Percentiles rank a stretch among this genome's conserved stretches.
phyloP scores from a whole-genome alignment of 768 basidiomycete genomes.

The Panaeolus papilionaceus region DNA sequence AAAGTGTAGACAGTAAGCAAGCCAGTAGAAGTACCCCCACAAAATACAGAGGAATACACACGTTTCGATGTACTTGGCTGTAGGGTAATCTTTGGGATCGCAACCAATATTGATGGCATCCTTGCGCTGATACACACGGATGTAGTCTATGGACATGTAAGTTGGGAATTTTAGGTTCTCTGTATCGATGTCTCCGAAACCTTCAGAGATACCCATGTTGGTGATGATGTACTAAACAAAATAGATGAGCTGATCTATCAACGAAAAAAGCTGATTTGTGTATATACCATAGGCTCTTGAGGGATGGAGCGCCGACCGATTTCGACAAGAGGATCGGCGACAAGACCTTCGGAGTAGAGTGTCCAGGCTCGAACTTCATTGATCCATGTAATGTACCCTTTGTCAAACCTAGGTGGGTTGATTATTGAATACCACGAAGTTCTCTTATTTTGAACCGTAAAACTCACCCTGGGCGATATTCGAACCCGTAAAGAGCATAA shows the following conservation, averaged over 20 bases:
- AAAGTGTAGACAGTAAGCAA: neutral
- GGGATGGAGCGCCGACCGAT: constrained; percentile 62
- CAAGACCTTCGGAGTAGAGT: constrained; percentile 54
- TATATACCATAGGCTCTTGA: constrained; percentile 68
- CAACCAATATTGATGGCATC: constrained; percentile 60
- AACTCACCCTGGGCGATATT: constrained; percentile 54
- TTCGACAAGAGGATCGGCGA: constrained; percentile 51
- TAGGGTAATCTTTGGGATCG: constrained; percentile 74
- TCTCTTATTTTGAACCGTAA: neutral
- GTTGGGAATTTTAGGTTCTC: constrained; percentile 55
- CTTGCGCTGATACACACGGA: constrained; percentile 71
- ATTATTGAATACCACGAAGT: constrained; percentile 21
- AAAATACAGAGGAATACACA: constrained; percentile 32
- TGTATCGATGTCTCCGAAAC: constrained; percentile 68
- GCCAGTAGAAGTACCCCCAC: constrained; percentile 20
- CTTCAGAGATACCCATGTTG: constrained; percentile 69
- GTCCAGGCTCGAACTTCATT: constrained; percentile 66
- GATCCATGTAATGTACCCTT: constrained; percentile 74
- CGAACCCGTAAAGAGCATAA: constrained; percentile 49
- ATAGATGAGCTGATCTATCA: constrained; percentile 37
- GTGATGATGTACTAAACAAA: constrained; percentile 62
- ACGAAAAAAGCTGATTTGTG: neutral
- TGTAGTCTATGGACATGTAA: constrained; percentile 75
- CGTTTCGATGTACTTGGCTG: constrained; percentile 72
- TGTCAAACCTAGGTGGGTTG: constrained; percentile 47